A percentile compares a stretch with the other conserved stretches of the same genome.
Conservation (phyloP, 768 basidiomycete genomes). For the Pholiota microspora region DNA sequence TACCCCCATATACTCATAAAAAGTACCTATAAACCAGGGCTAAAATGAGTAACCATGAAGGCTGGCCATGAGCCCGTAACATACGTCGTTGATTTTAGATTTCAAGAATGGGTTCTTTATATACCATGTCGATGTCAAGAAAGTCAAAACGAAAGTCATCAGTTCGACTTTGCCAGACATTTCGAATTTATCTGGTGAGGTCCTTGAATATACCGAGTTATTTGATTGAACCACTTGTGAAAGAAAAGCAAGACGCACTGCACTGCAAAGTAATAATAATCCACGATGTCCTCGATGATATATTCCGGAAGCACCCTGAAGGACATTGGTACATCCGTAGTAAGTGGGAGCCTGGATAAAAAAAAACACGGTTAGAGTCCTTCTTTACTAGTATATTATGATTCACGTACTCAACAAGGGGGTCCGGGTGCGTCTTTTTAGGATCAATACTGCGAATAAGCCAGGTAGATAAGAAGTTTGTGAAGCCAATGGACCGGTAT, state of each 20-base stretch:
- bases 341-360: conserved; percentile 74
- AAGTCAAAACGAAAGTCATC: conserved; percentile 84
- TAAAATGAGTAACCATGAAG: too few relatives aligned
- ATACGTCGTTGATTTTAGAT: conserved; percentile 90
- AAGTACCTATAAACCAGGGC: conserved; percentile 49
- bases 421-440: conserved; percentile 68
- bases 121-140: conserved; percentile 92
- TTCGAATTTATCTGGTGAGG: conserved; percentile 78
- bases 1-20: conserved; percentile 73
- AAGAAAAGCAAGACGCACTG: conserved; percentile 47
- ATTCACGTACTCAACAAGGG: conserved; percentile 57
- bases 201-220: conserved; percentile 29
- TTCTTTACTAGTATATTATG: background rate
- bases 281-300: conserved; percentile 89
- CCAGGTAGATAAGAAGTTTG: conserved; percentile 93
- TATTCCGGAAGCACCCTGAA: conserved; percentile 94
- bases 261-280: conserved; percentile 81
- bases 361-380: background rate
- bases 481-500: conserved; percentile 76
- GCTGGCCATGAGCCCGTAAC: too few relatives aligned
- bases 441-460: conserved; percentile 89
- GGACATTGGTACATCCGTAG: conserved; percentile 76
- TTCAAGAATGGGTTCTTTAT: conserved; percentile 99
- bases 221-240: background rate
- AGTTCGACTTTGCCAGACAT: conserved; percentile 84